Percentiles rank a stretch among this genome's conserved stretches.
These are phyloP conservation scores for Citeromyces siamensis DNA, from an alignment of 1,139 yeast species.

Conservation along the genomic window DNA sequence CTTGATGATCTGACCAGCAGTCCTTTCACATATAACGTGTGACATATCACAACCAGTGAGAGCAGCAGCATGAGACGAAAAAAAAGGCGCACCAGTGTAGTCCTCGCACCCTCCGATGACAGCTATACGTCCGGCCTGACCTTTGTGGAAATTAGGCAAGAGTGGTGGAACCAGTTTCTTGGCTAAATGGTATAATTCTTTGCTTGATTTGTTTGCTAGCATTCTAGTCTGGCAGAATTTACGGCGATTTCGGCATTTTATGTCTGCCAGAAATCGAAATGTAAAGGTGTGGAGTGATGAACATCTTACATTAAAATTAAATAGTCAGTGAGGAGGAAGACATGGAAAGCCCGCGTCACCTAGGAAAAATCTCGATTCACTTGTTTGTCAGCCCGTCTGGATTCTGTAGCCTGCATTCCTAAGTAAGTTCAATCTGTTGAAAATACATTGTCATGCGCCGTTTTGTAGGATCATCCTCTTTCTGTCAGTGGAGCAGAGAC, in stretches of 20 bases:
- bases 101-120: constrained; percentile 94
- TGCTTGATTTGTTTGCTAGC: constrained; percentile 18
- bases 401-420: no score
- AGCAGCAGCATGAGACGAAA: constrained; percentile 77
- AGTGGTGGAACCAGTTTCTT: constrained; percentile 66
- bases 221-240: background rate
- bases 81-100: constrained; percentile 94
- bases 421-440: no score
- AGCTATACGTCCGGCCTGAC: constrained; percentile 83
- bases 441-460: no score
- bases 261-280: no score
- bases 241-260: background rate
- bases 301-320: no score
- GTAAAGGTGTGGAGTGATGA: no score
- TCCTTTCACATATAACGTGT: constrained; percentile 71
- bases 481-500: no score
- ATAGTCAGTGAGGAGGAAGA: no score
- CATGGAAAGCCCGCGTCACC: no score
- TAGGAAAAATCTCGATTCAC: no score
- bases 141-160: constrained; percentile 64
- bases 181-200: constrained; percentile 35
- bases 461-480: no score
- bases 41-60: constrained; percentile 81
- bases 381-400: no score
- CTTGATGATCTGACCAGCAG: constrained; percentile 76